phyloP scores from a whole-genome alignment of 306 rosid genomes.

The Prunus mongolica region DNA sequence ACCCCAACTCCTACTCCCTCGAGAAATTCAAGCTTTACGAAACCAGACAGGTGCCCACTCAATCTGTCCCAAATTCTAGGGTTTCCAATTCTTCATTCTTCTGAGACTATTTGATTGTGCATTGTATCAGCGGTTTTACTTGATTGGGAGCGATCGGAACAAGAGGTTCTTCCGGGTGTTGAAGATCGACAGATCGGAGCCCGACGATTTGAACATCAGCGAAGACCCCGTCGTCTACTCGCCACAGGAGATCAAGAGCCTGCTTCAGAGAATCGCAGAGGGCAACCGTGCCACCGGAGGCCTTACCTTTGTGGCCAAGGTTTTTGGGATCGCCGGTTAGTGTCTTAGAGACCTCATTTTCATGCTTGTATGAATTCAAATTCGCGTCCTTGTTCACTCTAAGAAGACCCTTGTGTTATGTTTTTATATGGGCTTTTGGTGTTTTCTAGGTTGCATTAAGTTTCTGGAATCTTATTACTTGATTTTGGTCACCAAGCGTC shows the following conservation, averaged over 20 bases:
- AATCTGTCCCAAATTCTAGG: neutral
- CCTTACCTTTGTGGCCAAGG: conserved; percentile 60
- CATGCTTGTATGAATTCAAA: neutral
- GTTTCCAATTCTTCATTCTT: neutral
- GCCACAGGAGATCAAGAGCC: conserved; percentile 66
- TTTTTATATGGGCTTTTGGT: neutral
- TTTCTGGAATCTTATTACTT: conserved; percentile 88
- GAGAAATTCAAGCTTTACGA: conserved; percentile 89
- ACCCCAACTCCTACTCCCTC: conserved; percentile 64
- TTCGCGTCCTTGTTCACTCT: too few species aligned
- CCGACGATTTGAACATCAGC: conserved; percentile 69
- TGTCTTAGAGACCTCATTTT: neutral
- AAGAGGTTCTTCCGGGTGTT: conserved; percentile 71
- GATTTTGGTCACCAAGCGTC: conserved; percentile 86
- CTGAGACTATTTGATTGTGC: neutral
- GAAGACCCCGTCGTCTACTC: conserved; percentile 92
- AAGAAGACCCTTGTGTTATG: neutral
- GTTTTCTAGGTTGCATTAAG: conserved; percentile 69
- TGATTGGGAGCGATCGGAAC: conserved; percentile 82
- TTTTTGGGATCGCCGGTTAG: conserved; percentile 82
- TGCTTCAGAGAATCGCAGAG: conserved; percentile 78
- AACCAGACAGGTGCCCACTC: conserved; percentile 62
- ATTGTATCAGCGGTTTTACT: conserved; percentile 56
- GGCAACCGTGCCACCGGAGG: conserved; percentile 94
- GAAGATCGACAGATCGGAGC: conserved; percentile 93